These are phyloP conservation scores for Saccharomyces pastorianus DNA, from an alignment of 1,139 yeast genomes.

Conservation along the genomic window DNA sequence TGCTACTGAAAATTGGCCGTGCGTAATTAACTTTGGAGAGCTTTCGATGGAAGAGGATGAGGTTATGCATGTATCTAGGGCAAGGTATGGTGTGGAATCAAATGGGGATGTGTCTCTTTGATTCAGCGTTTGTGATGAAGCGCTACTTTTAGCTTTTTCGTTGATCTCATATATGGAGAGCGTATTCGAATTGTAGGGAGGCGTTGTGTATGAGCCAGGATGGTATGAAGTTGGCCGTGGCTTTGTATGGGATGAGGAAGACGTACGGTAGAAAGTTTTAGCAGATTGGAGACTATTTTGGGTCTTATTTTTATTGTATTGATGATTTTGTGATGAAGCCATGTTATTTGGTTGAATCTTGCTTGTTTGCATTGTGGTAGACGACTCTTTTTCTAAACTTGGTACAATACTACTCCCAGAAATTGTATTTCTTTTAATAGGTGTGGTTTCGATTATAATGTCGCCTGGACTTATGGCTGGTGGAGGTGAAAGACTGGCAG, in stretches of 20 bases:
- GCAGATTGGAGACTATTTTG: not conserved
- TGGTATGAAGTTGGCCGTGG: conserved; percentile 80
- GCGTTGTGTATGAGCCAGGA: conserved; percentile 40
- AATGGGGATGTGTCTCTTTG: conserved; percentile 1
- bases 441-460: conserved; percentile 20
- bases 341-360: not conserved
- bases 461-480: conserved; percentile 20
- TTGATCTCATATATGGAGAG: conserved; percentile 57
- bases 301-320: not conserved
- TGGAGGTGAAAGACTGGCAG: conserved; percentile 3
- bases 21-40: conserved; percentile 19
- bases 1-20: conserved; percentile 23
- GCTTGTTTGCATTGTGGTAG: not conserved
- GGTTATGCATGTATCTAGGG: conserved; percentile 10
- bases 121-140: conserved; percentile 14
- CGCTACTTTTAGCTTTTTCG: conserved; percentile 1
- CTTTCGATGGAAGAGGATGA: conserved; percentile 12
- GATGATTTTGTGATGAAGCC: not conserved
- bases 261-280: conserved; percentile 3
- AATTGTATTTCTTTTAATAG: conserved; percentile 13
- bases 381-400: not conserved
- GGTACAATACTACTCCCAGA: not conserved
- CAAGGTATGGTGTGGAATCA: conserved; percentile 12
- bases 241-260: conserved; percentile 37
- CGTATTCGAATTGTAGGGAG: conserved; percentile 78